Evolutionary conservation across 164 flowering plant species (phyloP).

Genomic region (Tetracentron sinense): DNA sequence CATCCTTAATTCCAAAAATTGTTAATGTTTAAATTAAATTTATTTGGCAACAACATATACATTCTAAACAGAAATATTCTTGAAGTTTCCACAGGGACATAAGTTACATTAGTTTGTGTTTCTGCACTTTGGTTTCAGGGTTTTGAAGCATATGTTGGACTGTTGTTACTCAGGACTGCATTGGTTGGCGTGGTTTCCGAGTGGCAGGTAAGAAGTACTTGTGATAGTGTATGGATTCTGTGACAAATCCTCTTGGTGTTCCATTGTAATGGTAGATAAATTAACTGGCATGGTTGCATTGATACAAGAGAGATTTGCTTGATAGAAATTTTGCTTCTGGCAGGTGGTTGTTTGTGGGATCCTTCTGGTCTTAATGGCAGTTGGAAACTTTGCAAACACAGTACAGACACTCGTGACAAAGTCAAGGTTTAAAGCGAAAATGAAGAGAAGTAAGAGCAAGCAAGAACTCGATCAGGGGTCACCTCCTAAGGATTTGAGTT

Average conservation of each 20-base stretch:
- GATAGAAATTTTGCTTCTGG: slow-evolving; percentile 8
- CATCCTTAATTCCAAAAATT: not conserved
- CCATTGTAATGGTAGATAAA: not conserved
- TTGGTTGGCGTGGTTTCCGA: slow-evolving; percentile 65
- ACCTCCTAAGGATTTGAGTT: slow-evolving; percentile 3
- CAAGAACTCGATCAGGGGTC: slow-evolving; percentile 40
- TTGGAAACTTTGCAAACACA: slow-evolving; percentile 83
- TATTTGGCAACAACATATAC: not conserved
- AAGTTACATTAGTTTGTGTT: not conserved
- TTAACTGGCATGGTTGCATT: not conserved
- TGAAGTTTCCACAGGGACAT: not conserved
- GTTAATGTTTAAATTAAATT: not conserved
- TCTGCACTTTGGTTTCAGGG: slow-evolving; percentile 46
- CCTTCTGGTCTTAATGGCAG: slow-evolving; percentile 85
- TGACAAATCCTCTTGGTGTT: not conserved
- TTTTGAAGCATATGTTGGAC: slow-evolving; percentile 92
- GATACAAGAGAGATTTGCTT: not conserved
- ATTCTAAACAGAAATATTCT: not conserved
- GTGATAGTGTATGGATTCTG: not conserved
- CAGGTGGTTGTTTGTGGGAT: slow-evolving; percentile 84
- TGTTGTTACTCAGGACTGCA: slow-evolving; percentile 69
- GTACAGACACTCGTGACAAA: slow-evolving; percentile 77
- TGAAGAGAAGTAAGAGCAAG: slow-evolving; percentile 81
- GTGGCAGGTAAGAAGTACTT: slow-evolving; percentile 70
- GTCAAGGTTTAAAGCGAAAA: slow-evolving; percentile 87